Conservation (phyloP, 2,329 filamentous ascomycete species). For the Furcasterigmium sp. region DNA sequence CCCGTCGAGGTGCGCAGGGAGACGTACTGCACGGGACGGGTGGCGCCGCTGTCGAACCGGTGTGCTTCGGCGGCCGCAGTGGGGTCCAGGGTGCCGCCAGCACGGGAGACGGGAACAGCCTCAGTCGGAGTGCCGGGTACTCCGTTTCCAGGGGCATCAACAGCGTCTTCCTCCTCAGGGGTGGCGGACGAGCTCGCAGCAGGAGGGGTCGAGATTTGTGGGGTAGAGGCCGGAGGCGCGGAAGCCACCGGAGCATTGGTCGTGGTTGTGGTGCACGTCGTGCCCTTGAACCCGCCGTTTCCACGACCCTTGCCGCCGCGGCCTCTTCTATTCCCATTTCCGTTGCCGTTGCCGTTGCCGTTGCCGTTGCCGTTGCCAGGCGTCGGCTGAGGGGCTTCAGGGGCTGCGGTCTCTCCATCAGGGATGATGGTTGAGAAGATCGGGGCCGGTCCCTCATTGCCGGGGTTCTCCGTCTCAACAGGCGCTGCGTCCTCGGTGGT, state of each 20-base stretch:
- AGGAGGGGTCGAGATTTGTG: background rate
- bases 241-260: background rate
- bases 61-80: constrained; percentile 45
- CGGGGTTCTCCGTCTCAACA: background rate
- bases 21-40: constrained; percentile 36
- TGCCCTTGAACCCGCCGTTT: constrained; percentile 1
- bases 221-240: background rate
- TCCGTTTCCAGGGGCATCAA: constrained; percentile 7
- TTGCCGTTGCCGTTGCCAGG: constrained; percentile 2
- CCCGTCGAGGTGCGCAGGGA: constrained; percentile 42
- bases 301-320: constrained; percentile 1
- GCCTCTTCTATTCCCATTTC: background rate
- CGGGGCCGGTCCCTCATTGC: background rate
- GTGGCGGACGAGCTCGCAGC: constrained; percentile 8
- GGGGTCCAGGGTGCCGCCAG: constrained; percentile 42
- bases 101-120: constrained; percentile 42
- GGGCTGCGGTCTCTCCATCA: background rate
- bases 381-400: background rate
- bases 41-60: constrained; percentile 39
- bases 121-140: constrained; percentile 31
- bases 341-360: constrained; percentile 2
- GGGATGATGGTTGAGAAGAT: background rate
- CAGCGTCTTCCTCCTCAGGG: constrained; percentile 8
- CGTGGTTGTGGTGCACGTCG: background rate
- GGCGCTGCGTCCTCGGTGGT: too few relatives aligned